These are phyloP conservation scores for Globisporangium nodosum DNA, from an alignment of 352 stramenopile species.

Conservation along the genomic window DNA sequence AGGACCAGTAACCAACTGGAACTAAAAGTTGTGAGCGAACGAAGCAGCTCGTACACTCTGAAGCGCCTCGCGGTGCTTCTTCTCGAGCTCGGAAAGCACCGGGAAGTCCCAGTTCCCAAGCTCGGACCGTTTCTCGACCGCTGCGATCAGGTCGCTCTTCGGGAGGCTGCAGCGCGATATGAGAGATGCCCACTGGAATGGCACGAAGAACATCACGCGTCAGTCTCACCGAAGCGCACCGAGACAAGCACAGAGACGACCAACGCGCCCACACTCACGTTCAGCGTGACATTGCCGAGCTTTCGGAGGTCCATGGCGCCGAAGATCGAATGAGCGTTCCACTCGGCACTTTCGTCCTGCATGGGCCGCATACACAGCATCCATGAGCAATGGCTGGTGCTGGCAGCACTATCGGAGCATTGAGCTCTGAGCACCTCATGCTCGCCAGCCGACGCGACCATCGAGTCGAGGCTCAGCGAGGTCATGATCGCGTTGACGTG, in stretches of 20 bases:
- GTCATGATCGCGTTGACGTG: constrained; percentile 36
- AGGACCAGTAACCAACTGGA: neutral
- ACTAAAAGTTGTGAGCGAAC: too few relatives aligned
- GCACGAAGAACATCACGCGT: neutral
- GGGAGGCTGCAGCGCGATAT: constrained; percentile 44
- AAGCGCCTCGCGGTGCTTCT: constrained; percentile 23
- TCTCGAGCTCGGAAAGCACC: constrained; percentile 33
- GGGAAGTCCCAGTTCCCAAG: constrained; percentile 48
- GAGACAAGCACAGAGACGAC: neutral
- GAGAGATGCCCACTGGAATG: constrained; percentile 31
- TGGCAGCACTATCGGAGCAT: too few relatives aligned
- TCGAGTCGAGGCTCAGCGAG: constrained; percentile 17
- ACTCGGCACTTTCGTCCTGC: constrained; percentile 15
- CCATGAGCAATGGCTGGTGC: too few relatives aligned
- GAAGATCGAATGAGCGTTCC: constrained; percentile 39
- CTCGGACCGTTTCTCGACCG: constrained; percentile 44
- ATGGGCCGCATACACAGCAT: neutral
- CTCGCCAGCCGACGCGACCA: constrained; percentile 7
- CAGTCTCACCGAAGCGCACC: neutral
- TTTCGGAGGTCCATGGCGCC: constrained; percentile 38
- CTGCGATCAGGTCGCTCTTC: constrained; percentile 19
- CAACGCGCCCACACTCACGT: constrained; percentile 23
- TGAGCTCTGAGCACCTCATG: constrained; percentile 25
- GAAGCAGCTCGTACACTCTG: constrained; percentile 21
- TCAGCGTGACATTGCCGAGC: constrained; percentile 36